Conservation (phyloP, 495 filamentous ascomycete species). For the Xylaria castorea region DNA sequence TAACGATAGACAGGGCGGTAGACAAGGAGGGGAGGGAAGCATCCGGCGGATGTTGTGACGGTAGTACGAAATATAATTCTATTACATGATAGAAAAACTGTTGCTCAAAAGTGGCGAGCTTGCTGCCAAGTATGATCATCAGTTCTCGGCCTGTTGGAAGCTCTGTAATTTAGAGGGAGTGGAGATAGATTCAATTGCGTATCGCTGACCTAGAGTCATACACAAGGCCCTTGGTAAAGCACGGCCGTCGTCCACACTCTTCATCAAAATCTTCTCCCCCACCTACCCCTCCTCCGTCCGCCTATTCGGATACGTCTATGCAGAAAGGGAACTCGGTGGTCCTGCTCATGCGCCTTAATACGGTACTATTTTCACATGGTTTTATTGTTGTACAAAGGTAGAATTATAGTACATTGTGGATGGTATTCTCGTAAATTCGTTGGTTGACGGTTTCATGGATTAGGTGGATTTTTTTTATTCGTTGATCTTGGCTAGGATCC, state of each 20-base stretch:
- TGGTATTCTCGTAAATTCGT: conserved; percentile 38
- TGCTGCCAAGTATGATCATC: background rate
- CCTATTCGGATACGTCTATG: conserved; percentile 19
- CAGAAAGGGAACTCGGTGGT: conserved; percentile 7
- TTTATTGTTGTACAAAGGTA: conserved; percentile 39
- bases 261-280: background rate
- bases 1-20: no score
- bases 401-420: conserved; percentile 44
- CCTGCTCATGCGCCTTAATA: conserved; percentile 24
- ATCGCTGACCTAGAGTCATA: background rate
- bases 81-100: conserved; percentile 7
- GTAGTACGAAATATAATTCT: background rate
- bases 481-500: conserved; percentile 88
- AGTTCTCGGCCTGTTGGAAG: background rate
- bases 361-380: conserved; percentile 38
- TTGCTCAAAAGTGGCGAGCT: background rate
- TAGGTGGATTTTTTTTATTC: conserved; percentile 62
- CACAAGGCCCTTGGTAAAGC: background rate
- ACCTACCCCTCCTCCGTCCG: background rate
- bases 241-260: background rate
- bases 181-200: conserved; percentile 8
- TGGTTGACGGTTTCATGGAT: conserved; percentile 24
- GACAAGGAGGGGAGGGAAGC: background rate
- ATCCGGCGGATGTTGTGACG: background rate
- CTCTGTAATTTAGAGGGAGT: background rate